These are phyloP conservation scores for Trichoderma lentiforme DNA, from an alignment of 2,329 filamentous ascomycete genomes.

Conservation along the genomic window DNA sequence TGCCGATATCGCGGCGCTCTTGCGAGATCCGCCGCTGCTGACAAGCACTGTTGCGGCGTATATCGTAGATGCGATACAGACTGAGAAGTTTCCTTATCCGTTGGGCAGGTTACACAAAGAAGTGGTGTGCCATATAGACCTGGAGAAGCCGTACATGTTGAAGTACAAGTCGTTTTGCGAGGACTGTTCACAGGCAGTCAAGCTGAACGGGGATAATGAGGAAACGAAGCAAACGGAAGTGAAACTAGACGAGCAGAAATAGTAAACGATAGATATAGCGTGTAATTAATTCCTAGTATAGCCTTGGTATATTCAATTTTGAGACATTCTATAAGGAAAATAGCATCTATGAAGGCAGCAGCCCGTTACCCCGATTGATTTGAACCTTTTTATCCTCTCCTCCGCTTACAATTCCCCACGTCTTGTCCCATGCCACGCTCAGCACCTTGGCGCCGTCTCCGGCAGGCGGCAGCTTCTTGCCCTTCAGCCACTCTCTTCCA, in stretches of 20 bases:
- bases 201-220: not conserved
- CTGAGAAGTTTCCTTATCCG: conserved; percentile 51
- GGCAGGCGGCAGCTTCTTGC: conserved; percentile 61
- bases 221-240: not conserved
- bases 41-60: conserved; percentile 55
- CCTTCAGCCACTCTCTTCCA: conserved; percentile 66
- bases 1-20: conserved; percentile 47
- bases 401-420: conserved; percentile 83
- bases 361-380: conserved; percentile 69
- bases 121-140: conserved; percentile 38
- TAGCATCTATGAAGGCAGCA: conserved; percentile 39
- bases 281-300: conserved; percentile 4
- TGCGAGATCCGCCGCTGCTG: conserved; percentile 60
- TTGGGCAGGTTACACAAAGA: conserved; percentile 43
- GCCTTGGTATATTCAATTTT: conserved; percentile 13
- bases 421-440: conserved; percentile 78
- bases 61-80: conserved; percentile 53
- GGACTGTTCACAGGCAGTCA: not conserved
- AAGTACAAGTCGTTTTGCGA: not conserved
- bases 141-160: conserved; percentile 18
- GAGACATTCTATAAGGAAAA: not conserved
- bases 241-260: not conserved
- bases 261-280: not conserved
- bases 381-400: conserved; percentile 95
- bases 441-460: conserved; percentile 91